Evolutionary conservation across 768 basidiomycete genomes (phyloP), one percentile per base, ranked within the genome.

Genomic region (Albatrellus ellisii): DNA sequence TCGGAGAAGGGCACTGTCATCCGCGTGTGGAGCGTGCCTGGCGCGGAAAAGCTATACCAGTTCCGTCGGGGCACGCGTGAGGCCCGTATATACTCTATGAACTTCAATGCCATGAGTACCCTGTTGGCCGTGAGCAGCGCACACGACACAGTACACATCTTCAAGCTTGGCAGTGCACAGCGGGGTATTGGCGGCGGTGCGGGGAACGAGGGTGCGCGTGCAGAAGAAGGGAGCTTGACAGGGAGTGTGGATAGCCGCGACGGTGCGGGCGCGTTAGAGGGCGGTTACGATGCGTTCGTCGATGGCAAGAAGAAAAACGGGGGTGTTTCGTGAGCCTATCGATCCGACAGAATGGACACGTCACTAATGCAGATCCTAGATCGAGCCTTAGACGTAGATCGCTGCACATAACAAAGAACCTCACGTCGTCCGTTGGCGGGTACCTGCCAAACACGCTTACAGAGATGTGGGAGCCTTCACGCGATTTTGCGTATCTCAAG

Each of bases 1-100:
- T 85, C 81, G 1, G 89, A 92, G 34, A 94, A 92, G 56, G 95
- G 95, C 11, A 99, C 95, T 5, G 90, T 98, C 48, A 94, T 99
- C 42, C 77, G 95, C 33, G 91, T 98, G 1, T 98, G 91, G 74
- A 75, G 75, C 36, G 68, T 95, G 11, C 94, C 95, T 0, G 75
- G 79, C 5, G 88, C 90, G 0, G 88, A 97, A 65, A 90, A 91
- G 61, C 57, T 98, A 36, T 92, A 91, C 61, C 92, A 99, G 59
- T 98, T 98, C 67, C 64, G 95, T 5, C 63, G 95, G 34, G 95
- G 95, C 6, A 88, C 85, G 29, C 69, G 89, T 24, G 86, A 85
- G 49, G 77, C 90, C 12, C 68, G 69, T 56, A 97, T 99, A 50
- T 86, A 83, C 50, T 82, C 79, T 15, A 75, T 83, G 56, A 75